phyloP scores from a whole-genome alignment of 768 basidiomycete genomes.

The Floccularia luteovirens region DNA sequence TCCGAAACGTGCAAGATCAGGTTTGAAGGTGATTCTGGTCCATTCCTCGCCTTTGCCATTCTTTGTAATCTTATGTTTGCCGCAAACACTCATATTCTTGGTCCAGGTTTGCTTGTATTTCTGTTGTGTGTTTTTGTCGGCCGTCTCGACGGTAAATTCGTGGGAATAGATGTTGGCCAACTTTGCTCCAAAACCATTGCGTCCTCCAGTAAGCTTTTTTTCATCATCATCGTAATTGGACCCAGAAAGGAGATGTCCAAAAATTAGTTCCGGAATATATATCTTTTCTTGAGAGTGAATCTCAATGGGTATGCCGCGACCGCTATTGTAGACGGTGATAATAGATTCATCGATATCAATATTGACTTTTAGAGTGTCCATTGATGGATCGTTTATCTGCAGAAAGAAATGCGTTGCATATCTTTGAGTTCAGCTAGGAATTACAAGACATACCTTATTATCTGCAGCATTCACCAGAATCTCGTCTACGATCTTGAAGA shows the following conservation, averaged over 20 bases:
- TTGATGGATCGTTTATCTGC: conserved; percentile 85
- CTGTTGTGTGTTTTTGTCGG: conserved; percentile 75
- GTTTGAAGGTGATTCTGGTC: conserved; percentile 88
- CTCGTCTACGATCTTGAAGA: conserved; percentile 99
- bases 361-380: conserved; percentile 87
- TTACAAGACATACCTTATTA: conserved; percentile 69
- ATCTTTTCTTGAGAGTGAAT: conserved; percentile 90
- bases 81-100: conserved; percentile 86
- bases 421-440: background rate
- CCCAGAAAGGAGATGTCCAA: conserved; percentile 88
- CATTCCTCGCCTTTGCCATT: conserved; percentile 84
- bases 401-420: background rate
- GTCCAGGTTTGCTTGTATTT: conserved; percentile 96
- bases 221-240: conserved; percentile 99
- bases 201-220: conserved; percentile 96
- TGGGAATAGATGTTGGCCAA: conserved; percentile 97
- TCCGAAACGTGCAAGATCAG: conserved; percentile 87
- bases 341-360: conserved; percentile 78
- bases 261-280: conserved; percentile 96
- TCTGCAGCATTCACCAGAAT: conserved; percentile 99
- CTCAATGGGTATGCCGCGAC: conserved; percentile 93
- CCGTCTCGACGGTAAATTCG: conserved; percentile 94
- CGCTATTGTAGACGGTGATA: conserved; percentile 95
- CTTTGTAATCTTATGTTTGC: conserved; percentile 89
- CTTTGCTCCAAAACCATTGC: conserved; percentile 98